Evolutionary conservation across 306 rosid genomes (phyloP).

Genomic region (Dicorynia guianensis): DNA sequence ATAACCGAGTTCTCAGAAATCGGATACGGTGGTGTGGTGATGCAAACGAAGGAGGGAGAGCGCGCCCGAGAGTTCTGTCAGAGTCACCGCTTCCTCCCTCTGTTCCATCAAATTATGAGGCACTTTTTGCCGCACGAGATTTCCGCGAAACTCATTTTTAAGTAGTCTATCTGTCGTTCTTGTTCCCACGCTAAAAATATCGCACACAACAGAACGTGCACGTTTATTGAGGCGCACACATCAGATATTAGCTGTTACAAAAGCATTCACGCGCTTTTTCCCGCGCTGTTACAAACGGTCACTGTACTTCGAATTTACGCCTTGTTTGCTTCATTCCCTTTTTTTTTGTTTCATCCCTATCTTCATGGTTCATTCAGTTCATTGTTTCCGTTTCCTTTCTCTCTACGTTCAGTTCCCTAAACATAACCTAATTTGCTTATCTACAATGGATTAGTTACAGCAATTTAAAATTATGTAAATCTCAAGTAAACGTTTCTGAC

Average conservation of each 20-base stretch:
- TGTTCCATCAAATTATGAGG: not conserved
- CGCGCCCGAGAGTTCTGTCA: not conserved
- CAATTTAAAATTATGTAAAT: no score
- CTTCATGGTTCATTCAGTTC: no score
- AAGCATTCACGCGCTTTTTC: constrained; percentile 24
- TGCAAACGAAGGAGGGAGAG: constrained; percentile 29
- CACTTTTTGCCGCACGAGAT: not conserved
- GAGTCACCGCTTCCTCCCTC: not conserved
- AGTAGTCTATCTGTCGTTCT: constrained; percentile 24
- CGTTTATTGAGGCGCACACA: not conserved
- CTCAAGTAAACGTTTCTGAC: no score
- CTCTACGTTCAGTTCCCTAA: no score
- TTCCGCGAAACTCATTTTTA: not conserved
- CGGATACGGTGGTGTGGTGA: not conserved
- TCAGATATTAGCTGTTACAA: not conserved
- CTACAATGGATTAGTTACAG: no score
- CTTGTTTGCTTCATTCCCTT: no score
- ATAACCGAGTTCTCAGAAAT: not conserved
- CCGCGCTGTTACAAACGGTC: not conserved
- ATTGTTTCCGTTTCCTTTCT: no score
- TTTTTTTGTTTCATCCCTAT: no score
- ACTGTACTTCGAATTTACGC: no score
- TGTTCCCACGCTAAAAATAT: constrained; percentile 26
- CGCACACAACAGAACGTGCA: not conserved
- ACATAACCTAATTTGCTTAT: no score